These are phyloP conservation scores for Takashimella koratensis DNA, from an alignment of 1,284 basidiomycete genomes.

Conservation along the genomic window DNA sequence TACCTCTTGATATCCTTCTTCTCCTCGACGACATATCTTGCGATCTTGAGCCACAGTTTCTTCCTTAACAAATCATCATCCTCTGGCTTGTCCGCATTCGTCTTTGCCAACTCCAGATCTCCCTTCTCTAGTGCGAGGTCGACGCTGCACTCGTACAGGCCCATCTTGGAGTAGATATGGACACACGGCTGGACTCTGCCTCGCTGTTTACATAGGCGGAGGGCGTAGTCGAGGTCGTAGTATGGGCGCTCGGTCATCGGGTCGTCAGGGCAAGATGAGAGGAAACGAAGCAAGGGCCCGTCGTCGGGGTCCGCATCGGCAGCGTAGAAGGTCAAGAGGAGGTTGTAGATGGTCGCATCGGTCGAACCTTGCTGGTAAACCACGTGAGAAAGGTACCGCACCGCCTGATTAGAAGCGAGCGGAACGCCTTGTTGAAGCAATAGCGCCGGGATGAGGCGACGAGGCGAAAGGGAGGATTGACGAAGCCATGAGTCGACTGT, in stretches of 20 bases:
- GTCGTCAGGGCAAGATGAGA: conserved; percentile 76
- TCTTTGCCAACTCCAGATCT: conserved; percentile 86
- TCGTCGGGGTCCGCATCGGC: conserved; percentile 61
- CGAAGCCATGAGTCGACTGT: conserved; percentile 90
- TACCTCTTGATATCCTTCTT: conserved; percentile 97
- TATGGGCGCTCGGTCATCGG: conserved; percentile 81
- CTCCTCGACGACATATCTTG: conserved; percentile 93
- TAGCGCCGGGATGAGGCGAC: conserved; percentile 84
- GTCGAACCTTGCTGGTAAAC: conserved; percentile 68
- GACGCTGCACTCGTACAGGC: conserved; percentile 91
- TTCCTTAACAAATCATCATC: conserved; percentile 82
- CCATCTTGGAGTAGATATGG: conserved; percentile 97
- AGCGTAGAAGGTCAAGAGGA: conserved; percentile 83
- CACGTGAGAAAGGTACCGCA: conserved; percentile 80
- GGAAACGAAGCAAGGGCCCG: conserved; percentile 75
- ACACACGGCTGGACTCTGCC: conserved; percentile 86
- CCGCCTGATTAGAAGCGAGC: conserved; percentile 65
- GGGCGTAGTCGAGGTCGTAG: conserved; percentile 94
- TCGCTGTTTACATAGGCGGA: conserved; percentile 81
- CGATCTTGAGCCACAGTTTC: conserved; percentile 97
- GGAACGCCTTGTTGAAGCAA: conserved; percentile 62
- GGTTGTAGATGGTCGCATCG: conserved; percentile 86
- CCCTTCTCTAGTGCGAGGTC: conserved; percentile 91
- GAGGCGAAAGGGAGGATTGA: conserved; percentile 71
- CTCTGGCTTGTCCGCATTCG: conserved; percentile 88